phyloP scores from a whole-genome alignment of 2,329 filamentous ascomycete genomes.

The Corinectria fuckeliana region DNA sequence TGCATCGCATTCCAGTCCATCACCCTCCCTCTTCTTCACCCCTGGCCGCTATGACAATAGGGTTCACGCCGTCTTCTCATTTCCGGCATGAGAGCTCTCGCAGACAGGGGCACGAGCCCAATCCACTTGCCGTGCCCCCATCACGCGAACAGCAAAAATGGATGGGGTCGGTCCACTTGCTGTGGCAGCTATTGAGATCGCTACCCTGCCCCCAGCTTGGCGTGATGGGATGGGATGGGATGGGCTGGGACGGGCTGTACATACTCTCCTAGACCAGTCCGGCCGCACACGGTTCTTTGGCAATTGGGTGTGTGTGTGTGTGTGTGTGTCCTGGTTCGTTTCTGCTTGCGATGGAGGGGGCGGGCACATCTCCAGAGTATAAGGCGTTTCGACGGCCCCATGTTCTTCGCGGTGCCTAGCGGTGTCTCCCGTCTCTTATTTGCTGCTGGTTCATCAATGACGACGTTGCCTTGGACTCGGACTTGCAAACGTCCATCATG shows the following conservation, averaged over 20 bases:
- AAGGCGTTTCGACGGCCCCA: background rate
- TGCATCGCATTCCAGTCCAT: background rate
- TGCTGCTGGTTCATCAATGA: background rate
- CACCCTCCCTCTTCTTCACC: background rate
- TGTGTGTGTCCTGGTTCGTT: no score
- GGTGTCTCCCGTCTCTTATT: background rate
- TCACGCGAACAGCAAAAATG: background rate
- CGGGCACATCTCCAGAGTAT: background rate
- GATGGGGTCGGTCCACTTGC: background rate
- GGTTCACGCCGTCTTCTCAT: background rate
- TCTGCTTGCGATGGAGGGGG: background rate
- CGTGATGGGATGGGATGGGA: background rate
- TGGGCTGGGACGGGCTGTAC: background rate
- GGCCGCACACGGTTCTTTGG: background rate
- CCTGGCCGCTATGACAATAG: no score
- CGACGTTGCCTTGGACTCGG: background rate
- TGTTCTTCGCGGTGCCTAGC: background rate
- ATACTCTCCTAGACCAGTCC: background rate
- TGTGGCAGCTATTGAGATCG: background rate
- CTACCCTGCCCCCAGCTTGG: background rate
- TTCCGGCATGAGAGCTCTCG: conserved; percentile 1
- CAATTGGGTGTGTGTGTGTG: no score
- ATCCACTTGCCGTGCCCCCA: conserved; percentile 2
- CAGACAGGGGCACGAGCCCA: background rate
- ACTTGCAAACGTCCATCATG: conserved; percentile 24